Evolutionary conservation across 352 stramenopile genomes (phyloP), one percentile per base, ranked within the genome.

Genomic region (Plasmopara muralis): DNA sequence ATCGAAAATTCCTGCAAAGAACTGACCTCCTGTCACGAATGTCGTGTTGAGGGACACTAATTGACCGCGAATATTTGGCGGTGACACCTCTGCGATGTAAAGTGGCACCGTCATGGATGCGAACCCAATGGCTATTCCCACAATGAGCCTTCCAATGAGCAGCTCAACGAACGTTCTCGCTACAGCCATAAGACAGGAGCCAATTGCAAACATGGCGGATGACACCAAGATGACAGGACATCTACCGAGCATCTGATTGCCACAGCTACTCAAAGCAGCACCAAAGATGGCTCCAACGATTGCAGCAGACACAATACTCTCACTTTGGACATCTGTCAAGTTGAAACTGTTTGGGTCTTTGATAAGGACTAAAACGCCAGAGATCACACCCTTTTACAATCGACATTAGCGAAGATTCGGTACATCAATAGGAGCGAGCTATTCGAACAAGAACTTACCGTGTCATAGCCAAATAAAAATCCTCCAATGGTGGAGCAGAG

Each of bases 401-500:
- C 7, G 2, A 41, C 5, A 41, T n/a, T 25, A 25, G 20, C 20
- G 20, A 25, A 25, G 20, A 25, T 25, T 25, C 20, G 20, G 14
- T 13, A 49, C 12, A 9, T 28, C 14, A 9, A 25, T n/a, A 39
- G 10, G 31, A 35, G 31, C 31, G 4, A 35, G 10, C 6, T 12
- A 12, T 35, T 12, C 6, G 10, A 8, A 12, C 13, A 4, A 13
- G 9, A 18, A 38, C 44, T 50, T 42, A 77, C 71, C 33, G 81
- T 91, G 57, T 91, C 81, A 55, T 91, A 91, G 53, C 80, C 80
- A 48, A 90, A 90, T 37, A 90, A 60, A 53, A 90, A 90, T 39
- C 80, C 80, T 45, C 80, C 80, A 47, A 87, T 75, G 12, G 80
- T 86, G 15, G 80, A 84, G 54, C 74, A 85, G 41, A 68, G 57